These are phyloP conservation scores for Podospora bellae-mahoneyi DNA, from an alignment of 495 filamentous ascomycete species.

Conservation along the genomic window DNA sequence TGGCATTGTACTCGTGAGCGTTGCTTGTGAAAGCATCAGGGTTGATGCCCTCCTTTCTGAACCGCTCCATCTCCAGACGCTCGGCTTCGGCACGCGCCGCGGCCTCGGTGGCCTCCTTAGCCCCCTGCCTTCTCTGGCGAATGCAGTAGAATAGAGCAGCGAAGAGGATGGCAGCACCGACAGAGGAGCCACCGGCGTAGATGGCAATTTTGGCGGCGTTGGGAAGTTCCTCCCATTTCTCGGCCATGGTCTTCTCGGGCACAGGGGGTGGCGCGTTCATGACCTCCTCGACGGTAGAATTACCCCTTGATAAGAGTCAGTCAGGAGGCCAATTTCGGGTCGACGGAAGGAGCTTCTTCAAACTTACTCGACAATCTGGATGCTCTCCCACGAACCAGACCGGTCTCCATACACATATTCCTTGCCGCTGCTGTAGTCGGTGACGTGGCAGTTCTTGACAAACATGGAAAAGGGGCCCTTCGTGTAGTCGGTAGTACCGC, in stretches of 20 bases:
- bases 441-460: conserved; percentile 61
- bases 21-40: conserved; percentile 42
- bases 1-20: conserved; percentile 42
- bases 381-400: conserved; percentile 65
- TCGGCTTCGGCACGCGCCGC: conserved; percentile 56
- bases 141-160: conserved; percentile 59
- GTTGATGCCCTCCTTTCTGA: conserved; percentile 43
- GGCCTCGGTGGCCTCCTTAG: conserved; percentile 56
- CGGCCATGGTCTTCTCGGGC: conserved; percentile 41
- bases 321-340: background rate
- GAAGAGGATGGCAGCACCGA: conserved; percentile 47
- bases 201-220: conserved; percentile 56
- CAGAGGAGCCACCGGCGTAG: conserved; percentile 52
- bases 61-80: conserved; percentile 61
- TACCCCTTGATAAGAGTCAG: conserved; percentile 46
- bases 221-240: conserved; percentile 59
- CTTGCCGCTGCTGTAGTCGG: conserved; percentile 65
- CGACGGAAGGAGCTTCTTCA: background rate
- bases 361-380: conserved; percentile 62
- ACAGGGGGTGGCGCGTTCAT: conserved; percentile 36
- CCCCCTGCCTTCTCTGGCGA: conserved; percentile 62
- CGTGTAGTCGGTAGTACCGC: conserved; percentile 68
- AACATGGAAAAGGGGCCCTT: conserved; percentile 73
- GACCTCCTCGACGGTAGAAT: conserved; percentile 54
- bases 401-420: conserved; percentile 67